phyloP scores from a whole-genome alignment of 352 stramenopile species.

The Elongisporangium prolatum region DNA sequence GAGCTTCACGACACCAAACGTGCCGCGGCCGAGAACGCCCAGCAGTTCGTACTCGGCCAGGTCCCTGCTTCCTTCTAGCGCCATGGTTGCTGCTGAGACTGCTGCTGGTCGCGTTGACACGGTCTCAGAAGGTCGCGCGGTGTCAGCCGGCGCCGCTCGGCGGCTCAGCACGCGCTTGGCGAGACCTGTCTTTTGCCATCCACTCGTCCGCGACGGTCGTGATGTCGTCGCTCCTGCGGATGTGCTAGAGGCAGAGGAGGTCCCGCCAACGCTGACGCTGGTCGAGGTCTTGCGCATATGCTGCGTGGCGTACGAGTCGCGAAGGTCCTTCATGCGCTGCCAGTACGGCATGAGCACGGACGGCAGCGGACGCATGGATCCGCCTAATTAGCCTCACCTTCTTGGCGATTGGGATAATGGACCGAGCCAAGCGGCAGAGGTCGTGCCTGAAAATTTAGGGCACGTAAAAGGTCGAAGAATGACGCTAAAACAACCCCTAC shows the following conservation, averaged over 20 bases:
- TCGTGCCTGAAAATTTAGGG: not conserved
- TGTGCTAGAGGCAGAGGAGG: not conserved
- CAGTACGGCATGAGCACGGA: not conserved
- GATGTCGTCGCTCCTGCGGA: not conserved
- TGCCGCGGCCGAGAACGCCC: conserved; percentile 56
- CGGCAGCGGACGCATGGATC: not conserved
- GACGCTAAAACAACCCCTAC: not conserved
- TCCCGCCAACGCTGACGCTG: not conserved
- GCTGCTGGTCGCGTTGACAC: not conserved
- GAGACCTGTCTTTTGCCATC: not conserved
- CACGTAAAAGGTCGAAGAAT: not conserved
- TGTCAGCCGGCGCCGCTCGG: not conserved
- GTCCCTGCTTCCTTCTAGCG: conserved; percentile 19
- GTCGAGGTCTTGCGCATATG: not conserved
- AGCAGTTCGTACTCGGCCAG: conserved; percentile 58
- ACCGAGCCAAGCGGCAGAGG: not conserved
- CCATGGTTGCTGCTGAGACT: conserved; percentile 8
- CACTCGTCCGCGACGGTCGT: not conserved
- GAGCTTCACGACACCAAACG: conserved; percentile 66
- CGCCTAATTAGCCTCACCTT: not conserved
- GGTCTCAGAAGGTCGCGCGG: not conserved
- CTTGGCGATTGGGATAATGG: not conserved
- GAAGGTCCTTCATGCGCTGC: not conserved
- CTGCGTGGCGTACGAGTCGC: not conserved
- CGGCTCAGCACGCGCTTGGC: not conserved